These are phyloP conservation scores for Podaxis rugospora DNA, from an alignment of 768 basidiomycete species.

Conservation along the genomic window DNA sequence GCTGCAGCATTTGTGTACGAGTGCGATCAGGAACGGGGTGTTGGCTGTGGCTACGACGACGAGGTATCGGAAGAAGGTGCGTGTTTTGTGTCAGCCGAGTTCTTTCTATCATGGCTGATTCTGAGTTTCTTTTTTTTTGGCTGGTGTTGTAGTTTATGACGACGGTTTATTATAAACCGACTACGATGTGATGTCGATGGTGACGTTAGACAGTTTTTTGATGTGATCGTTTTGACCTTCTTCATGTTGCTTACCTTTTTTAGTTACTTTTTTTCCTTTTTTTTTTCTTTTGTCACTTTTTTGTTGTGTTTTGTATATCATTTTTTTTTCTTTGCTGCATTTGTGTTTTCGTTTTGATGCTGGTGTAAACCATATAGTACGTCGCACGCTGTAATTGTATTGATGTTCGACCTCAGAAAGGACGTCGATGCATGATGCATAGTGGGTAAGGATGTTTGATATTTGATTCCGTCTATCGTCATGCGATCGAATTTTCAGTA, in stretches of 20 bases:
- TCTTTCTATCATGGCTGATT: slow-evolving; percentile 10
- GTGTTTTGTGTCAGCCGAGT: slow-evolving; percentile 14
- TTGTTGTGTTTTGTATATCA: not conserved
- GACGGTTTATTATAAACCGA: slow-evolving; percentile 53
- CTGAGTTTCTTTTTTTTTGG: slow-evolving; percentile 2
- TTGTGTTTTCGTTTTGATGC: too few relatives aligned
- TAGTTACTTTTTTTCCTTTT: not conserved
- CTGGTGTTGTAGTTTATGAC: slow-evolving; percentile 62
- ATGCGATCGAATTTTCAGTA: too few relatives aligned
- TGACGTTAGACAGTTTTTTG: not conserved
- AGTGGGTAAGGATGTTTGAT: too few relatives aligned
- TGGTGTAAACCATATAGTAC: too few relatives aligned
- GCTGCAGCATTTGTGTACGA: slow-evolving; percentile 91
- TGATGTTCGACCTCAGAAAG: too few relatives aligned
- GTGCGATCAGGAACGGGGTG: slow-evolving; percentile 91
- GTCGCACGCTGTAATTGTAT: too few relatives aligned
- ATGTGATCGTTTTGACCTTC: not conserved
- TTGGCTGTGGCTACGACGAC: slow-evolving; percentile 90
- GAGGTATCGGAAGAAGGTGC: slow-evolving; percentile 86
- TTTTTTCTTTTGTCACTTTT: not conserved
- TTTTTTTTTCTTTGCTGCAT: too few relatives aligned
- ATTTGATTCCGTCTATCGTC: too few relatives aligned
- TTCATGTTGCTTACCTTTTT: not conserved
- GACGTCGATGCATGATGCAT: too few relatives aligned
- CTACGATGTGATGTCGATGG: slow-evolving; percentile 11